phyloP scores from a whole-genome alignment of 768 basidiomycete species.

The Trametopsis cervina region DNA sequence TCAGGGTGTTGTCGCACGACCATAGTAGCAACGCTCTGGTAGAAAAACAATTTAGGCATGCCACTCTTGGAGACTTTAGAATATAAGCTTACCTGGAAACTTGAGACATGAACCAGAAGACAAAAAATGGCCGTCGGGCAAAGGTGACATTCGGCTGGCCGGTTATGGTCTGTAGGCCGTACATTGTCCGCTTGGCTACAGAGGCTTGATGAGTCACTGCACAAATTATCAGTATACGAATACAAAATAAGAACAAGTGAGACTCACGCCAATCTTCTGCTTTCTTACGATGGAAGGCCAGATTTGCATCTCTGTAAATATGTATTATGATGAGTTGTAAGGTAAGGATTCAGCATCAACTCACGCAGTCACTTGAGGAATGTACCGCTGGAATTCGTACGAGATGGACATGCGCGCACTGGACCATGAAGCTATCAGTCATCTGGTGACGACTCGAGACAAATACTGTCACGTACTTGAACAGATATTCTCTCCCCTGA shows the following conservation, averaged over 20 bases:
- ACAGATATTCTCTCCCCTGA: constrained; percentile 66
- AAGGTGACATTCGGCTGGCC: constrained; percentile 41
- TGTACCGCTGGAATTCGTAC: constrained; percentile 59
- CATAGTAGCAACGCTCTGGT: constrained; percentile 50
- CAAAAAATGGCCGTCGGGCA: constrained; percentile 55
- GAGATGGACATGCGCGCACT: constrained; percentile 69
- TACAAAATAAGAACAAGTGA: not conserved
- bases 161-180: constrained; percentile 53
- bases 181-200: constrained; percentile 54
- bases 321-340: constrained; percentile 49
- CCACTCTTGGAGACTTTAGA: not conserved
- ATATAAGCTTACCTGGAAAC: constrained; percentile 39
- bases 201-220: constrained; percentile 55
- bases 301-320: constrained; percentile 17
- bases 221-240: not conserved
- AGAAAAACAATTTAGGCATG: constrained; percentile 2
- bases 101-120: constrained; percentile 74
- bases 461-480: constrained; percentile 48
- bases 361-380: constrained; percentile 53
- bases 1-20: constrained; percentile 51
- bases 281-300: constrained; percentile 21
- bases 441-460: constrained; percentile 1
- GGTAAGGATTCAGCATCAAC: constrained; percentile 39
- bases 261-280: constrained; percentile 26
- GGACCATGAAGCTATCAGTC: constrained; percentile 7